Conservation (phyloP, 176 grass and related monocot genomes). For the Cenchrus americanus region DNA sequence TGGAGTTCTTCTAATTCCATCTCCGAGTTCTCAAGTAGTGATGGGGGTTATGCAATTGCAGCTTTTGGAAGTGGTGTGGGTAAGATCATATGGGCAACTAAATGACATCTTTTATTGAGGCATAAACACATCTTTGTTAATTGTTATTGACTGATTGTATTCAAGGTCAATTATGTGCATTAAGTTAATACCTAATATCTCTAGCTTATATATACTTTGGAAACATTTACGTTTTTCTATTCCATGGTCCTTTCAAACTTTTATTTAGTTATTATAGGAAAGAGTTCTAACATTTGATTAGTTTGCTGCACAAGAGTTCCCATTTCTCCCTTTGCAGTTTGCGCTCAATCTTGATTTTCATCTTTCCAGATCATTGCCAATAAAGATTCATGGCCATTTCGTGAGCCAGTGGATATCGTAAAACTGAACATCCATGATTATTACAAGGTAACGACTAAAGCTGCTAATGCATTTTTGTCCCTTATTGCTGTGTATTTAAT, state of each 20-base stretch:
- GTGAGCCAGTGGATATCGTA: slow-evolving; percentile 82
- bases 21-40: not conserved
- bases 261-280: not conserved
- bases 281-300: not conserved
- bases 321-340: slow-evolving; percentile 13
- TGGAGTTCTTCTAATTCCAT: not conserved
- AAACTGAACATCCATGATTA: slow-evolving; percentile 75
- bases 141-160: slow-evolving; percentile 3
- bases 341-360: slow-evolving; percentile 34
- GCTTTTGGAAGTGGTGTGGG: not conserved
- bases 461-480: slow-evolving; percentile 26
- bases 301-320: slow-evolving; percentile 7
- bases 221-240: slow-evolving; percentile 24
- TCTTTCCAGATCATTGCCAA: slow-evolving; percentile 69
- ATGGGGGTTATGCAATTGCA: not conserved
- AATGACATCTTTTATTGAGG: slow-evolving; percentile 9
- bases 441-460: slow-evolving; percentile 55
- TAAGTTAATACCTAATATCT: slow-evolving; percentile 32
- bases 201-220: slow-evolving; percentile 3
- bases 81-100: not conserved
- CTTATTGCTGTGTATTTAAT: not conserved
- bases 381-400: slow-evolving; percentile 71
- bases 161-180: slow-evolving; percentile 5
- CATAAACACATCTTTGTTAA: not conserved
- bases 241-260: not conserved